Evolutionary conservation across 1,284 basidiomycete species (phyloP).

Genomic region (Cutaneotrichosporon curvatum): DNA sequence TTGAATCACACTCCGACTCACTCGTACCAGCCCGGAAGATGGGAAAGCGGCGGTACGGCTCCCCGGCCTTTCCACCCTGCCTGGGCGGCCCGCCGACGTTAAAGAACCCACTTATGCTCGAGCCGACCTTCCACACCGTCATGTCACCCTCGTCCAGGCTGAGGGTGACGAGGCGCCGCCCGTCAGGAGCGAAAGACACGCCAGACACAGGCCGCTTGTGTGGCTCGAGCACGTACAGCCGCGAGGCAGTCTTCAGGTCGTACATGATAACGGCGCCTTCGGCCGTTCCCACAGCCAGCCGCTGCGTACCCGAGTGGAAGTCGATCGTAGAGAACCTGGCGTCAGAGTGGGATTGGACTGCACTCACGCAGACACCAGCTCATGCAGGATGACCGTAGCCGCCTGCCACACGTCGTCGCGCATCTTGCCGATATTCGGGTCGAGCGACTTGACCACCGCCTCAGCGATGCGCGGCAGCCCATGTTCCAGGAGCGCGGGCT

Average conservation of each 20-base stretch:
- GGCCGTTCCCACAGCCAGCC: slow-evolving; percentile 84
- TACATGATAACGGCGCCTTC: slow-evolving; percentile 93
- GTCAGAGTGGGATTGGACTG: not conserved
- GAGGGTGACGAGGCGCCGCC: slow-evolving; percentile 76
- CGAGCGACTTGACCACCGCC: slow-evolving; percentile 91
- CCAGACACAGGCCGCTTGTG: slow-evolving; percentile 73
- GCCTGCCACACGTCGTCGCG: slow-evolving; percentile 82
- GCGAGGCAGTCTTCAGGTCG: slow-evolving; percentile 90
- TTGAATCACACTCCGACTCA: slow-evolving; percentile 20
- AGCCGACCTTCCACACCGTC: slow-evolving; percentile 83
- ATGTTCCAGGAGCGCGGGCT: slow-evolving; percentile 75
- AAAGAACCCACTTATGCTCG: slow-evolving; percentile 78
- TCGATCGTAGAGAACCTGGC: slow-evolving; percentile 81
- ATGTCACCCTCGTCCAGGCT: slow-evolving; percentile 75
- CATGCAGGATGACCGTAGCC: slow-evolving; percentile 86
- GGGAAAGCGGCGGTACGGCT: slow-evolving; percentile 73
- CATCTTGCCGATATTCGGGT: slow-evolving; percentile 75
- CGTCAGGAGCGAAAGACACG: slow-evolving; percentile 86
- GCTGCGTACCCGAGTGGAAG: slow-evolving; percentile 78
- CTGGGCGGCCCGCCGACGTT: slow-evolving; percentile 82
- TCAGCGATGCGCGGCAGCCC: slow-evolving; percentile 84
- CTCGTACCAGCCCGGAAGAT: slow-evolving; percentile 55
- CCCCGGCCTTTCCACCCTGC: slow-evolving; percentile 69
- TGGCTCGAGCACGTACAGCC: slow-evolving; percentile 88
- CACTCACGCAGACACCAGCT: slow-evolving; percentile 76